Conservation (phyloP, 2,329 filamentous ascomycete species). For the Trichoderma sp. region DNA sequence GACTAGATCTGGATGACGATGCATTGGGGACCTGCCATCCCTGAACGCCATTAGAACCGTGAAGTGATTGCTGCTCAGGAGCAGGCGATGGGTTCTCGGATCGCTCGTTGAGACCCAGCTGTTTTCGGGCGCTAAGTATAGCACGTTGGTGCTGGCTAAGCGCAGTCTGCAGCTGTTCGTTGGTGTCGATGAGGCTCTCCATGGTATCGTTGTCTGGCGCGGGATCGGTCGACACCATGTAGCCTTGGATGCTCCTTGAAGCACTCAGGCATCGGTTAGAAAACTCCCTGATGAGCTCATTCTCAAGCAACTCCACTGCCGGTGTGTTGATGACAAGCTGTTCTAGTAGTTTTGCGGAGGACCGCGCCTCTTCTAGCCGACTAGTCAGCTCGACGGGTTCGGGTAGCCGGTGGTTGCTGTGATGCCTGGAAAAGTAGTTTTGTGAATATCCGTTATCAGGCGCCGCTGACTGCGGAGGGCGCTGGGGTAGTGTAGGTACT, state of each 20-base stretch:
- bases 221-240: constrained; percentile 79
- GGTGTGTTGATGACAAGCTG: constrained; percentile 89
- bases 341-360: constrained; percentile 86
- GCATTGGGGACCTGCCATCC: constrained; percentile 19
- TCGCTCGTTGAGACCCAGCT: constrained; percentile 44
- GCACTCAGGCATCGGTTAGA: constrained; percentile 81
- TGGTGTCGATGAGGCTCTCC: constrained; percentile 89
- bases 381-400: constrained; percentile 74
- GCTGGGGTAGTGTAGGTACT: constrained; percentile 25
- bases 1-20: background rate
- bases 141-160: constrained; percentile 84
- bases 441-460: constrained; percentile 44
- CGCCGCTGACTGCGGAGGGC: constrained; percentile 20
- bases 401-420: constrained; percentile 57
- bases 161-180: constrained; percentile 83
- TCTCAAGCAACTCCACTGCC: constrained; percentile 69
- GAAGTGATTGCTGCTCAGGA: constrained; percentile 28
- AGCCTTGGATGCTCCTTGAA: constrained; percentile 77
- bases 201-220: constrained; percentile 90
- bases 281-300: constrained; percentile 94
- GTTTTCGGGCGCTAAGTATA: constrained; percentile 63
- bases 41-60: constrained; percentile 25
- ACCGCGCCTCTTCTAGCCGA: constrained; percentile 85
- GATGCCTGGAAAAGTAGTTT: constrained; percentile 59
- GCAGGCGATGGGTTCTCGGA: constrained; percentile 33